phyloP scores from a whole-genome alignment of 1,284 basidiomycete genomes.

The Blastosporella zonata region DNA sequence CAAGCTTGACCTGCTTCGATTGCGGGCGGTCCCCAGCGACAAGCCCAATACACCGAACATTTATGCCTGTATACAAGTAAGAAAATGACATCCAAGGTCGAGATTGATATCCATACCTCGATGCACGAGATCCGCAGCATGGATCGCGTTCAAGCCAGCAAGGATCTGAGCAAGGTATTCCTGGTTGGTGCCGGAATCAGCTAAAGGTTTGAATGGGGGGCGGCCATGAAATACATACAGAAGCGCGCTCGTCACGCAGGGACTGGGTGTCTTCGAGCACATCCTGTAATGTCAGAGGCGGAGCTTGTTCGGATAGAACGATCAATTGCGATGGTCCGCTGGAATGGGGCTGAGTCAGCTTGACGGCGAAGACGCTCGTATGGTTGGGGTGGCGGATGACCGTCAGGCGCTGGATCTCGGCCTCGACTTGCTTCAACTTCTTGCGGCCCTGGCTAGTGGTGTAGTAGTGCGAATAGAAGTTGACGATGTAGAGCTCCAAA shows the following conservation, averaged over 20 bases:
- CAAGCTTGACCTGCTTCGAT: slow-evolving; percentile 63
- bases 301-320: slow-evolving; percentile 64
- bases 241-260: slow-evolving; percentile 64
- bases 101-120: slow-evolving; percentile 37
- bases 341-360: slow-evolving; percentile 49
- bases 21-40: slow-evolving; percentile 44
- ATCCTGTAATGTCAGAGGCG: slow-evolving; percentile 60
- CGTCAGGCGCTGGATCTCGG: slow-evolving; percentile 60
- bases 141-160: slow-evolving; percentile 61
- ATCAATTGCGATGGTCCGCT: slow-evolving; percentile 50
- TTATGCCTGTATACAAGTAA: slow-evolving; percentile 38
- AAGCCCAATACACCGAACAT: slow-evolving; percentile 56
- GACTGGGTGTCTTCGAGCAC: slow-evolving; percentile 67
- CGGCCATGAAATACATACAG: slow-evolving; percentile 34
- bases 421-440: slow-evolving; percentile 66
- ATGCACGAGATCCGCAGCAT: slow-evolving; percentile 62
- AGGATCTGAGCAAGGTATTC: slow-evolving; percentile 72
- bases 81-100: slow-evolving; percentile 1
- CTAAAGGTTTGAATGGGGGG: not conserved
- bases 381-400: slow-evolving; percentile 60
- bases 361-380: slow-evolving; percentile 60
- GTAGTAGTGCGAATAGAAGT: slow-evolving; percentile 68
- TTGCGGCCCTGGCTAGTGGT: slow-evolving; percentile 59
- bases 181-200: slow-evolving; percentile 29
- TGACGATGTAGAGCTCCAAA: slow-evolving; percentile 63